A percentile compares a stretch with the other conserved stretches of the same genome.
These are phyloP conservation scores for Venturia aucupariae DNA, from an alignment of 2,329 filamentous ascomycete species.

Conservation along the genomic window DNA sequence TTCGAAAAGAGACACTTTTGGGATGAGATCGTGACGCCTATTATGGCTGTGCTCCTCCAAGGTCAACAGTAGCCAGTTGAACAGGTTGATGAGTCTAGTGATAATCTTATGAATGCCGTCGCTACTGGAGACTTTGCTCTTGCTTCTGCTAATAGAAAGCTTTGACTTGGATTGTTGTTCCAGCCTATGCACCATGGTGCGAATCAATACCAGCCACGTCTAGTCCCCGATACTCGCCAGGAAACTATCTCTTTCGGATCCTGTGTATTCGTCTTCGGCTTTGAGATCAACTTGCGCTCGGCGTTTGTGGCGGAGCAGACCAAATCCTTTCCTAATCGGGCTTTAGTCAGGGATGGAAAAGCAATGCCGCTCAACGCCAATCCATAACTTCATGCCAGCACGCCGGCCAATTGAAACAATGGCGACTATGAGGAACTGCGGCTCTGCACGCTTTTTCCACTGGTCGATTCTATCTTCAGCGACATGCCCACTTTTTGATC, in stretches of 20 bases:
- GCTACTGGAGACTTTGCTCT: neutral
- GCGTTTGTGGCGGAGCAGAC: neutral
- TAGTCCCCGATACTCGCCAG: neutral
- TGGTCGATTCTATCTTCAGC: neutral
- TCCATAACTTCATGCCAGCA: neutral
- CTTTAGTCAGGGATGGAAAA: neutral
- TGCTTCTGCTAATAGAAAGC: neutral
- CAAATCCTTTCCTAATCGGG: neutral
- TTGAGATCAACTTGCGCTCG: neutral
- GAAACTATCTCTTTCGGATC: neutral
- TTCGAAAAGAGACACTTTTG: neutral
- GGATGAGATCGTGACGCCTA: neutral
- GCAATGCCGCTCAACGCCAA: neutral
- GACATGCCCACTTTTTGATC: neutral
- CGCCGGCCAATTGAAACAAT: neutral
- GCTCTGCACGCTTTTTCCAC: neutral
- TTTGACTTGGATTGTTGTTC: neutral
- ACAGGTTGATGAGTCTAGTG: neutral
- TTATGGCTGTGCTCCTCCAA: neutral
- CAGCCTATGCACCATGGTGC: neutral
- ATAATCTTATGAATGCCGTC: neutral
- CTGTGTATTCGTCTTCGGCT: neutral
- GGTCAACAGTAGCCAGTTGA: neutral
- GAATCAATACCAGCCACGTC: neutral
- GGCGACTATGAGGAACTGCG: neutral